Percentiles rank a stretch among this genome's conserved stretches.
phyloP scores from a whole-genome alignment of 164 flowering plant genomes.

The Tinospora cordifolia region DNA sequence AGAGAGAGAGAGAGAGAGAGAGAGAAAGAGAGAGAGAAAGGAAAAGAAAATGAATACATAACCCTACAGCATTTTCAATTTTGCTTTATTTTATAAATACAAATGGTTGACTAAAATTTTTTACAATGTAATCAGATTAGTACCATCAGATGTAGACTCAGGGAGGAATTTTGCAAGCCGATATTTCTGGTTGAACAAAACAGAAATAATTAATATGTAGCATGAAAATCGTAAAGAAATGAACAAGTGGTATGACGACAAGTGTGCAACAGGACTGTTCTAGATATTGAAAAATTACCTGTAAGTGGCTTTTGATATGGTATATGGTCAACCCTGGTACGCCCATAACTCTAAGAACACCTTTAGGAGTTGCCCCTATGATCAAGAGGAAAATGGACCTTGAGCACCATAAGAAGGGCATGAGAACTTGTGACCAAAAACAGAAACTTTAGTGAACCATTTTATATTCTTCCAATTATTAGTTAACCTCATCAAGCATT shows the following conservation, averaged over 20 bases:
- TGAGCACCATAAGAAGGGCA: too few relatives aligned
- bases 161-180: constrained; percentile 93
- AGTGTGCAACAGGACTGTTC: not conserved
- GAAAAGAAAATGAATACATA: not conserved
- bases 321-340: constrained; percentile 86
- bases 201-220: not conserved
- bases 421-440: too few relatives aligned
- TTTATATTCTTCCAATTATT: not conserved
- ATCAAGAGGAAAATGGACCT: not conserved
- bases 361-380: constrained; percentile 94
- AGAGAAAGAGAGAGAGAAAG: not conserved
- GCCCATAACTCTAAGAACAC: constrained; percentile 95
- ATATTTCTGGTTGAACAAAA: constrained; percentile 61
- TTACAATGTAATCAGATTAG: not conserved
- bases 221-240: not conserved
- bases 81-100: too few relatives aligned
- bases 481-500: not conserved
- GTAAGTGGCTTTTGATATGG: constrained; percentile 96
- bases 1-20: not conserved
- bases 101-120: not conserved
- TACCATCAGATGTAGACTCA: constrained; percentile 82
- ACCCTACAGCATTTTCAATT: too few relatives aligned
- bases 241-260: not conserved
- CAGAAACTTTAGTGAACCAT: not conserved
- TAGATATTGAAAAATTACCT: constrained; percentile 34